These are phyloP conservation scores for Aspergillus costaricaensis DNA, from an alignment of 2,329 filamentous ascomycete genomes.

Conservation along the genomic window DNA sequence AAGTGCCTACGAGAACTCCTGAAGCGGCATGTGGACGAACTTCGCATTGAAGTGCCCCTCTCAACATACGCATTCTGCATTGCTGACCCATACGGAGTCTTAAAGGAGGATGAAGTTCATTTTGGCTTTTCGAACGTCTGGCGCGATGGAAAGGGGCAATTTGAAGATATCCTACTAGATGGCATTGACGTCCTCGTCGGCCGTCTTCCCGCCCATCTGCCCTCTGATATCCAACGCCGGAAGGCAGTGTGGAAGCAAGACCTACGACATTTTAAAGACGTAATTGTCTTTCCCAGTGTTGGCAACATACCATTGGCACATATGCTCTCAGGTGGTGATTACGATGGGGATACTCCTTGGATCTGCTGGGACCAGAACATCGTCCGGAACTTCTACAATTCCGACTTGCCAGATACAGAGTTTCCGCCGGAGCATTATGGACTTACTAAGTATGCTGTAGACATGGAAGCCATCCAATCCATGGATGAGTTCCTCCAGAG, in stretches of 20 bases:
- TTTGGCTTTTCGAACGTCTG: constrained; percentile 55
- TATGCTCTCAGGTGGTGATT: constrained; percentile 66
- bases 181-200: constrained; percentile 57
- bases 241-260: constrained; percentile 52
- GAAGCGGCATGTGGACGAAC: constrained; percentile 45
- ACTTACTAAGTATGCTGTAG: constrained; percentile 48
- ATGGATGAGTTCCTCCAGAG: constrained; percentile 45
- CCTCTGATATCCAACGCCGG: constrained; percentile 61
- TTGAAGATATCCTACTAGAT: constrained; percentile 49
- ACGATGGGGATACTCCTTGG: constrained; percentile 65
- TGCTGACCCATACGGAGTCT: constrained; percentile 55
- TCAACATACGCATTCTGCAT: constrained; percentile 60
- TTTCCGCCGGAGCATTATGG: constrained; percentile 48
- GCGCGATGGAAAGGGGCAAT: constrained; percentile 36
- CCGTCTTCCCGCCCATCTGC: constrained; percentile 58
- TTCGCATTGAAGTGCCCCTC: constrained; percentile 52
- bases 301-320: constrained; percentile 57
- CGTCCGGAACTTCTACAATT: constrained; percentile 56
- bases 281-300: constrained; percentile 58
- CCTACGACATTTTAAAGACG: constrained; percentile 57
- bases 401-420: constrained; percentile 43
- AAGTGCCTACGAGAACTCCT: constrained; percentile 45
- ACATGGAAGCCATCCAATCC: constrained; percentile 43
- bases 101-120: constrained; percentile 58
- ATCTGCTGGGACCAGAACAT: constrained; percentile 61